phyloP scores from a whole-genome alignment of 441 rosid genomes.

The Hypseocharis bilobata region DNA sequence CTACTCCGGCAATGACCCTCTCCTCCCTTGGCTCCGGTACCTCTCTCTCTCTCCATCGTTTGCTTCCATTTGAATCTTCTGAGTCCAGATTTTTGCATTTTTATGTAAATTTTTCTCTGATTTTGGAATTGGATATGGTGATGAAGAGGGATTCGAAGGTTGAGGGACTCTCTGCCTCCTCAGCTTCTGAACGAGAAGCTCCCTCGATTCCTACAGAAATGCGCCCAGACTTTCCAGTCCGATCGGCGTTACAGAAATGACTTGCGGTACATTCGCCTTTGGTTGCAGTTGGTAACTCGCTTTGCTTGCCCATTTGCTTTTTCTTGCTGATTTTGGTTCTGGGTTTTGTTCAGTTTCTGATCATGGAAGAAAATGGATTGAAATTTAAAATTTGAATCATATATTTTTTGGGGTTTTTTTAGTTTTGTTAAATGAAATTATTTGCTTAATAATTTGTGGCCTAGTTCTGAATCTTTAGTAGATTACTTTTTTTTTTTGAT shows the following conservation, averaged over 20 bases:
- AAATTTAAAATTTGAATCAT: neutral
- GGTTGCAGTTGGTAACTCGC: slow-evolving; percentile 70
- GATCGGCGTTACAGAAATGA: slow-evolving; percentile 70
- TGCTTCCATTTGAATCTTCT: neutral
- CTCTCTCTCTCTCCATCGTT: neutral
- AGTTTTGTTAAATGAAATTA: too few species aligned
- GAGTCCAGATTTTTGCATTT: neutral
- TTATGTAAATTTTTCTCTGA: neutral
- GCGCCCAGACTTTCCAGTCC: slow-evolving; percentile 57
- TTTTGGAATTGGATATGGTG: neutral
- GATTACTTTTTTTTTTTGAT: too few species aligned
- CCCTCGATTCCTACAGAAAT: slow-evolving; percentile 78
- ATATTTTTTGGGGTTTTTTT: too few species aligned
- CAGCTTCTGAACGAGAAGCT: slow-evolving; percentile 55
- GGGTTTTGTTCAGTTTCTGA: slow-evolving; percentile 1
- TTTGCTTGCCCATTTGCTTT: neutral
- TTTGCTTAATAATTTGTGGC: too few species aligned
- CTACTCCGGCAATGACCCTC: slow-evolving; percentile 69
- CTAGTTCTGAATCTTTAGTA: too few species aligned
- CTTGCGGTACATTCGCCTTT: slow-evolving; percentile 71
- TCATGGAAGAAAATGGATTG: neutral
- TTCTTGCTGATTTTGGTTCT: neutral
- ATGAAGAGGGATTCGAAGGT: slow-evolving; percentile 63
- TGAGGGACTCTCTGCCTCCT: slow-evolving; percentile 52
- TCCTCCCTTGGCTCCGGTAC: slow-evolving; percentile 88